phyloP scores from a whole-genome alignment of 306 rosid species.

The Adenanthera pavonina region DNA sequence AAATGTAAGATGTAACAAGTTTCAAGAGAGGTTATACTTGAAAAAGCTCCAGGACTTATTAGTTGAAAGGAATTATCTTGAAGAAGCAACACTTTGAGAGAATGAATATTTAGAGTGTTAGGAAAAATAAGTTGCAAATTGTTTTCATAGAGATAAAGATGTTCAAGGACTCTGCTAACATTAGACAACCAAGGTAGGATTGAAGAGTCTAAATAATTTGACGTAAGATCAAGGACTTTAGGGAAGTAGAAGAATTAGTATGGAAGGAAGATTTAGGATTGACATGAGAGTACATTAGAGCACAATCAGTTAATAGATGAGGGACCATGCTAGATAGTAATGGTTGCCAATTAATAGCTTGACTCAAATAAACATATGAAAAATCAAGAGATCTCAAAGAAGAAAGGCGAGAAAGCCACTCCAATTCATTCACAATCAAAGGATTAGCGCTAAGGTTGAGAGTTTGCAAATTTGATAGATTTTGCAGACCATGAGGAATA shows the following conservation, averaged over 20 bases:
- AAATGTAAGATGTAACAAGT: no score
- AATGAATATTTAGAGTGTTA: no score
- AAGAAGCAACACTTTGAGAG: no score
- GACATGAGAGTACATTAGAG: not conserved
- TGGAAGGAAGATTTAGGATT: not conserved
- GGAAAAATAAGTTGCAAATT: no score
- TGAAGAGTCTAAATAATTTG: not conserved
- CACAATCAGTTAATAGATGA: not conserved
- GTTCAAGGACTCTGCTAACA: not conserved
- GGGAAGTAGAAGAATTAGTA: conserved; percentile 29
- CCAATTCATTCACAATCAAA: conserved; percentile 5
- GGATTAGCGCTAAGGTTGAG: rapidly evolving
- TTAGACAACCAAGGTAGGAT: not conserved
- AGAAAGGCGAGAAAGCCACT: conserved; percentile 41
- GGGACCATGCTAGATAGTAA: conserved; percentile 13
- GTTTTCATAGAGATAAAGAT: not conserved
- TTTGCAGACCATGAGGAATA: conserved; percentile 8
- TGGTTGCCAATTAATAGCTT: conserved; percentile 12
- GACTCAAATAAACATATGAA: not conserved
- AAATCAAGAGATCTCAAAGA: conserved; percentile 30
- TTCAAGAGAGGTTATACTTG: no score
- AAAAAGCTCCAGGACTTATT: no score
- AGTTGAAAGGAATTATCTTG: no score
- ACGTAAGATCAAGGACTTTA: not conserved
- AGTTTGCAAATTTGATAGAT: conserved; percentile 32